Evolutionary conservation across 2,329 filamentous ascomycete species (phyloP), one percentile per base, ranked within the genome.

Genomic region (Neonectria hederae): DNA sequence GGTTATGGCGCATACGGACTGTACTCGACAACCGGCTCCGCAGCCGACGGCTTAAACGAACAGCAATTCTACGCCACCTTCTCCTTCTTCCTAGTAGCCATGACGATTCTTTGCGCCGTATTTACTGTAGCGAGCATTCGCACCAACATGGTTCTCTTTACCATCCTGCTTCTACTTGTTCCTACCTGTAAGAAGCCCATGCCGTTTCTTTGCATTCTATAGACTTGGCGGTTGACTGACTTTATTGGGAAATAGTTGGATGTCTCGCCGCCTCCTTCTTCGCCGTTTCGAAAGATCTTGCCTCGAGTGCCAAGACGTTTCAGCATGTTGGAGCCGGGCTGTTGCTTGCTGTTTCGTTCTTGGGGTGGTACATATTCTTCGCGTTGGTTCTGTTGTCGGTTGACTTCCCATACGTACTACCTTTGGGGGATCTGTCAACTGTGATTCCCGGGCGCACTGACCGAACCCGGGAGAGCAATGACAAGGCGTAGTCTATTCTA

Each of bases 101-200:
- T 91, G 88, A 84, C 80, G 2, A 73, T 91, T 7, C 77, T 91
- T 24, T 87, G 84, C 75, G 76, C 89, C 49, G 74, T 91, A 62
- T 91, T 86, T 78, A 77, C 89, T 43, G 81, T 92, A 70, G 89
- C 87, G 72, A 83, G 88, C 8, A 80, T 91, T 10, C 86, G 90
- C 30, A 92, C 89, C 19, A 92, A 92, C 70, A 55, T 90, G 6
- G 80, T 87, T 69, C 90, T 90, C 75, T 83, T 88, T 65, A 67
- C 85, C 32, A 90, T 91, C 72, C 91, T 90, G 77, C 67, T 86
- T 43, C 79, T 81, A 0, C 83, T 92, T 1, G 75, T 86, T 11
- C 70, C 75, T 17, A 69, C 65, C 65, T 76, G 75, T 76, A 69
- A 72, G 75, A 62, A 1, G 3, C 2, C 0, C 26, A 9, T 9